phyloP scores from a whole-genome alignment of 306 rosid species.

The Fagus crenata region DNA sequence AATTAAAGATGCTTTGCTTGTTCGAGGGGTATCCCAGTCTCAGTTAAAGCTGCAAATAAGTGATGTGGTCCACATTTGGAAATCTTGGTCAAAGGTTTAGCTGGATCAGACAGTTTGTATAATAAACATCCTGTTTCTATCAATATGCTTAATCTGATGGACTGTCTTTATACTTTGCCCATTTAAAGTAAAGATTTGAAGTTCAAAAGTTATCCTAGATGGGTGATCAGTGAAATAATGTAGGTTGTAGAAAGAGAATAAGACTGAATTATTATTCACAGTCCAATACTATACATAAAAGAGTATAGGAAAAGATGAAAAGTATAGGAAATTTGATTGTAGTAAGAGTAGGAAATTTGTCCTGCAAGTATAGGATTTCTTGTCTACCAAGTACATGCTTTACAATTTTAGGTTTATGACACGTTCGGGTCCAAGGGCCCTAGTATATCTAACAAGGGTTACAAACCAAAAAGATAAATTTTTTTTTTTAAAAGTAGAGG shows the following conservation, averaged over 20 bases:
- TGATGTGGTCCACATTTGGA: slow-evolving; percentile 47
- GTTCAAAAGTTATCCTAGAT: neutral
- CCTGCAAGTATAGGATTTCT: too few species aligned
- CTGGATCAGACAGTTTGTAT: slow-evolving; percentile 32
- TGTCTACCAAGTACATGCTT: too few species aligned
- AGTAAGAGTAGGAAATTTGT: too few species aligned
- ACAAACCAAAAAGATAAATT: neutral
- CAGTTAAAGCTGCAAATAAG: slow-evolving; percentile 53
- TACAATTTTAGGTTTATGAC: too few species aligned
- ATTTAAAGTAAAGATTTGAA: neutral
- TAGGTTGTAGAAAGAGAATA: too few species aligned
- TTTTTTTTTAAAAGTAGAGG: neutral
- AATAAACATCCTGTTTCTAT: neutral
- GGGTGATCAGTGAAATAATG: neutral
- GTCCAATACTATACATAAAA: too few species aligned
- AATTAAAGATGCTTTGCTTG: slow-evolving; percentile 58
- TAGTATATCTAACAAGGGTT: neutral
- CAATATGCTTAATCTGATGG: slow-evolving; percentile 14
- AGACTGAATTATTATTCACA: too few species aligned
- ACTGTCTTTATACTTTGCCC: neutral
- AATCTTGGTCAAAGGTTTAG: slow-evolving; percentile 37
- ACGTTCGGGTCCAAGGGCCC: too few species aligned
- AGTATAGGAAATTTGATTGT: too few species aligned
- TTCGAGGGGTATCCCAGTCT: slow-evolving; percentile 45
- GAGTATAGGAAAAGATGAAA: too few species aligned